Evolutionary conservation across 768 basidiomycete species (phyloP), one percentile per base, ranked within the genome.

Genomic region (Suillus variegatus): DNA sequence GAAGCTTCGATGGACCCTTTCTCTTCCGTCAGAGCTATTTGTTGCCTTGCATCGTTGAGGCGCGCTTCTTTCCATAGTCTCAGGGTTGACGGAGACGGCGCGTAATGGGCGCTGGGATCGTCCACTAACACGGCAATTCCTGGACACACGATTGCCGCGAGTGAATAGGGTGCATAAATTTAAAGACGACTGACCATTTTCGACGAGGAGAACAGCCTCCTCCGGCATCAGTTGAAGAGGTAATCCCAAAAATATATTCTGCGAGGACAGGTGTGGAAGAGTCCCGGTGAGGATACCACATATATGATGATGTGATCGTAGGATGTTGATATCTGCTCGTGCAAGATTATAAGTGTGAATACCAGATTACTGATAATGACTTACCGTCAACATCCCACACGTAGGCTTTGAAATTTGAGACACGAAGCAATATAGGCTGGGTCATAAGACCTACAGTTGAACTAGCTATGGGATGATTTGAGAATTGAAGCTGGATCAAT

Each of bases 171-270:
- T 14, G 16, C 10, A 46, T 61, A 9, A 6, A 40, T 38, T 20
- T 60, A 22, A 20, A 46, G 40, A 43, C 41, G 65, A 69, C 83
- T 61, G 66, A 94, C 97, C 87, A 66, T 92, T 91, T 69, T 90
- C 85, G 16, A 98, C 86, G 7, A 99, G 87, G 40, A 96, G 82
- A 13, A 93, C 93, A 10, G 90, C 94, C 74, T 99, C 97, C 76
- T 99, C 97, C 0, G 94, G 93, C 78, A 93, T 86, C 2, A 99
- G 81, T 9, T 93, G 80, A 7, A 97, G 81, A 1, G 97, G 97
- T n/a, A 95, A 79, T 8, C 97, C 97, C 41, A 99, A 82, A 74
- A 99, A 99, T 3, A 92, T 87, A 80, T 99, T 99, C 78, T 99
- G 97, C 71, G 98, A 96, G 2, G 95, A 89, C 1, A 99, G 83